These are phyloP conservation scores for Sicyos edulis DNA, from an alignment of 306 rosid species.

Conservation along the genomic window DNA sequence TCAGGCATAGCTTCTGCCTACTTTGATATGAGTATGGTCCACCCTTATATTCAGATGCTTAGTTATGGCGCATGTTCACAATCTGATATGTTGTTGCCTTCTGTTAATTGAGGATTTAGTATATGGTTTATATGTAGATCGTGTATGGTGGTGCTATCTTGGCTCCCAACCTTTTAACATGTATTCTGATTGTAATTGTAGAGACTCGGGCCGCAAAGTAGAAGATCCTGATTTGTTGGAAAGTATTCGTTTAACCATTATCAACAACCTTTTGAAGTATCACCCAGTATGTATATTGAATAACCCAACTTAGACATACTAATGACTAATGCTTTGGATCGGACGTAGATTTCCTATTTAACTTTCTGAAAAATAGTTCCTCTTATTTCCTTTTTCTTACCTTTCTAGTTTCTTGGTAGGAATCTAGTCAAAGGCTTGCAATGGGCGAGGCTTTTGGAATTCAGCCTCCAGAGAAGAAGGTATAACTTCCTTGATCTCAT, in stretches of 20 bases:
- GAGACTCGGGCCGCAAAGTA: conserved; percentile 92
- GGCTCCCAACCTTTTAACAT: conserved; percentile 13
- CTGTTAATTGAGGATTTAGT: not conserved
- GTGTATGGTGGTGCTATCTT: not conserved
- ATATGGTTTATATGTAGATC: not conserved
- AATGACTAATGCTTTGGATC: conserved; percentile 2
- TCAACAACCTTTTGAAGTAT: conserved; percentile 79
- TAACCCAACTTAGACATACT: too few species aligned
- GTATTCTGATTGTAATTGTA: conserved; percentile 31
- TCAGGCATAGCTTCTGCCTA: not conserved
- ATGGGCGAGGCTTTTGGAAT: conserved; percentile 98
- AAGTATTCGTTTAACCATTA: conserved; percentile 89
- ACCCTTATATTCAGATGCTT: not conserved
- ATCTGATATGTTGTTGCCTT: conserved; percentile 1
- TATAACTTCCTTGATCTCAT: not conserved
- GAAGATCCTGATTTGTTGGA: conserved; percentile 92
- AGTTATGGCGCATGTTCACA: conserved; percentile 20
- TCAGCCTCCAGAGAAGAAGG: conserved; percentile 82
- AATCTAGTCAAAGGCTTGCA: conserved; percentile 76
- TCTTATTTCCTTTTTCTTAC: conserved; percentile 16
- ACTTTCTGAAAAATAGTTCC: conserved; percentile 19
- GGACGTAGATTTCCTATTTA: conserved; percentile 10
- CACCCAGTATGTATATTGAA: conserved; percentile 32
- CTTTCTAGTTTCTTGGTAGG: conserved; percentile 39
- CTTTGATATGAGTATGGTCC: not conserved